Evolutionary conservation across 495 filamentous ascomycete genomes (phyloP).

Genomic region (Saxispiralis lemnorum): DNA sequence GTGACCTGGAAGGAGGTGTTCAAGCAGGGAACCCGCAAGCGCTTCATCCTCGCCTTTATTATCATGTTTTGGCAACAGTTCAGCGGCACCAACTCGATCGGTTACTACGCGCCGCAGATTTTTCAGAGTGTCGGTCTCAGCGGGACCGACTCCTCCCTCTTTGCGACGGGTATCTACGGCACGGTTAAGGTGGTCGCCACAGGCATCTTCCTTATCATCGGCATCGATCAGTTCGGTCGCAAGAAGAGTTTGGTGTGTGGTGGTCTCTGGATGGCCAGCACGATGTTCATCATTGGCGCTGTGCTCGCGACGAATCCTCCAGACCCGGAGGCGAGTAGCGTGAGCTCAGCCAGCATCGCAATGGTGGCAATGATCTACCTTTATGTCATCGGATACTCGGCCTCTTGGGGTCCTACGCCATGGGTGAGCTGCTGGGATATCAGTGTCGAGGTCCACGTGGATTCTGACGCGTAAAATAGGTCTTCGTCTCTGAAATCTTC

Average conservation of each 20-base stretch:
- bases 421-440: constrained; percentile 20
- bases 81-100: constrained; percentile 22
- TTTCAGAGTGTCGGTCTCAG: constrained; percentile 17
- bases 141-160: constrained; percentile 2
- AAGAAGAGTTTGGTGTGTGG: constrained; percentile 8
- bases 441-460: not conserved
- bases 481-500: constrained; percentile 46
- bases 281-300: constrained; percentile 10
- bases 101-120: constrained; percentile 18
- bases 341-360: constrained; percentile 8
- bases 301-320: constrained; percentile 9
- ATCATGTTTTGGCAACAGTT: constrained; percentile 21
- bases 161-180: constrained; percentile 13
- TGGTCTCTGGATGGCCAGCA: constrained; percentile 8
- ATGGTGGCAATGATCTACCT: constrained; percentile 17
- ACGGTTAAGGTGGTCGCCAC: constrained; percentile 14
- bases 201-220: constrained; percentile 11
- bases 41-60: constrained; percentile 8
- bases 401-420: constrained; percentile 9
- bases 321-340: not conserved
- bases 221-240: constrained; percentile 14
- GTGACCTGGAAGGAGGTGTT: constrained; percentile 9
- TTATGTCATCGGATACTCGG: constrained; percentile 15
- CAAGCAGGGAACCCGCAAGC: constrained; percentile 2
- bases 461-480: not conserved